These are phyloP conservation scores for Musa beccarii DNA, from an alignment of 176 grass and related monocot genomes.

Conservation along the genomic window DNA sequence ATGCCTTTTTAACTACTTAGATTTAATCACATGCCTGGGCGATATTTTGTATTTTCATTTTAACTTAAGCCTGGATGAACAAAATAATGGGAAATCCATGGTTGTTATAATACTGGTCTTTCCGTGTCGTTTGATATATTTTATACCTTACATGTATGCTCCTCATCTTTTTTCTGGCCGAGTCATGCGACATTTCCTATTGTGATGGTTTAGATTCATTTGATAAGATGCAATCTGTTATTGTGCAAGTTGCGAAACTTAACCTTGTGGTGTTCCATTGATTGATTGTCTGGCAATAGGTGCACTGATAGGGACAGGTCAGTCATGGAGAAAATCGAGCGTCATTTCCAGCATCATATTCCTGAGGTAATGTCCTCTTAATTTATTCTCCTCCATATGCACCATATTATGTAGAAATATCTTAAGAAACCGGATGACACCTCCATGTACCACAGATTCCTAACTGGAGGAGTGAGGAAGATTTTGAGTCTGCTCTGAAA, in stretches of 20 bases:
- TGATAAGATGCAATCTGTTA: no score
- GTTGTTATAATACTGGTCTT: not conserved
- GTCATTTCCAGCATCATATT: slow-evolving; percentile 47
- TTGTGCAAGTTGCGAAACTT: not conserved
- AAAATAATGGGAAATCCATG: not conserved
- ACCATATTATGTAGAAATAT: not conserved
- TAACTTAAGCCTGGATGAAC: no score
- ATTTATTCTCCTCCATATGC: not conserved
- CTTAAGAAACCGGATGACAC: not conserved
- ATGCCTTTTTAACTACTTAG: no score
- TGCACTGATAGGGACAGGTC: slow-evolving; percentile 44
- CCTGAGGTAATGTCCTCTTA: not conserved
- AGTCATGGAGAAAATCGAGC: slow-evolving; percentile 87
- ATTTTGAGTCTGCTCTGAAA: slow-evolving; percentile 80
- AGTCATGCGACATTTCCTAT: not conserved
- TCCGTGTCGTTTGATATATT: no score
- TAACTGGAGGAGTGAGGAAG: slow-evolving; percentile 68
- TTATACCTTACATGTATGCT: no score
- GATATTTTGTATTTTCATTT: no score
- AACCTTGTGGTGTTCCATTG: not conserved
- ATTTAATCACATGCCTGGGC: no score
- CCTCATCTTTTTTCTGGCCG: not conserved
- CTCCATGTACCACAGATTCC: slow-evolving; percentile 25
- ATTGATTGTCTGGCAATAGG: slow-evolving; percentile 33
- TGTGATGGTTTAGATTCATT: not conserved